Base-by-base conservation (phyloP, 1,284 basidiomycete species). In the Fomitopsis betulina region DNA sequence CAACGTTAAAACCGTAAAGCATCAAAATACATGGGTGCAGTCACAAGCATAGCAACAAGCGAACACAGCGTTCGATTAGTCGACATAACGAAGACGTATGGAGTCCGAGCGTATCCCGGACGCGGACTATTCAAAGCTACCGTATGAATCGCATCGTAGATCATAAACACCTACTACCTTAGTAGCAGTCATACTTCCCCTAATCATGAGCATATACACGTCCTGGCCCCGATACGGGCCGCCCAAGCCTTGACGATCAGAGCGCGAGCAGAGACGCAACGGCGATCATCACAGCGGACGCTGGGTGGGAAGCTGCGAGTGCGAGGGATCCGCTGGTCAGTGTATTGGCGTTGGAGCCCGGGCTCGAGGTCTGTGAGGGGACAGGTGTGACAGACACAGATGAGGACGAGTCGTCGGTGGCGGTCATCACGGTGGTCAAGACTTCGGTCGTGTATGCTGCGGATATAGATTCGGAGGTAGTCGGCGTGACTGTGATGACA, bases 251-350 rank as follows among this genome's bases (percentile, higher is more conserved):
- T 6, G 33, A 15, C 12, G 9, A 25, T 55, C 54, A 55, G 10
- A 55, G 42, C 32, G 21, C 23, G 30, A 55, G 9, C 25, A 55
- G 13, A 9, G 54, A 33, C 13, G 37, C n/a, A 10, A 25, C 25
- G 8, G 55, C 45, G 21, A 45, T 47, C 43, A 55, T n/a, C 10
- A 45, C 54, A 2, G 38, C 12, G 7, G 37, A 38, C 47, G 30
- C 25, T 7, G 42, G 52, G 15, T 30, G 27, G 35, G 45, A 10
- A 17, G 3, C 19, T 32, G 15, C 45, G 49, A 47, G 37, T 9
- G 58, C 56, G 39, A 35, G 42, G n/a, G 54, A 54, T 21, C 40
- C 54, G n/a, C 54, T 56, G 7, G 58, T 53, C 13, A 13, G 12
- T 4, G 19, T 12, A 13, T 33, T 55, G 33, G 45, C 15, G 12